Percentiles rank a stretch among this genome's conserved stretches.
These are phyloP conservation scores for Climacium dendroides DNA, from an alignment of 225 moss, liverwort and hornwort genomes.

Conservation along the genomic window DNA sequence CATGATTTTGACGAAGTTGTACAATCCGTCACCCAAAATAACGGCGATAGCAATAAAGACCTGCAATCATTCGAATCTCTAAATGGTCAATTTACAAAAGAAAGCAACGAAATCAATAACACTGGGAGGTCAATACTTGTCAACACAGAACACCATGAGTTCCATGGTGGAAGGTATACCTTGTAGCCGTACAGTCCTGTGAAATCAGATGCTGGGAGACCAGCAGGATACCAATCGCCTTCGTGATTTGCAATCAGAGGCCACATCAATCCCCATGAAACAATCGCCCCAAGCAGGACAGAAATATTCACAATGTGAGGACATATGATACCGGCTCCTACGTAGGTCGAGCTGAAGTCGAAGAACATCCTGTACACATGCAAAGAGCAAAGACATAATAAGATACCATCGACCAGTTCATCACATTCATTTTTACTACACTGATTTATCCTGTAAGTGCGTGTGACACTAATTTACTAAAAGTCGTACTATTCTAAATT, in stretches of 20 bases:
- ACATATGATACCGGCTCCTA: constrained; percentile 85
- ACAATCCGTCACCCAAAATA: constrained; percentile 88
- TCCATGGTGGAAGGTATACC: constrained; percentile 4
- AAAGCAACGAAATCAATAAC: background rate
- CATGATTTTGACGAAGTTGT: constrained; percentile 59
- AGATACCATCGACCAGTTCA: background rate
- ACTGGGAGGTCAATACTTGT: background rate
- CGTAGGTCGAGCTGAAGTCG: constrained; percentile 78
- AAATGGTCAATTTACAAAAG: background rate
- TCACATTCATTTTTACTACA: background rate
- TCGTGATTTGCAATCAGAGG: constrained; percentile 50
- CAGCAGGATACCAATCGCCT: constrained; percentile 62
- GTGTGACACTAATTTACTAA: background rate
- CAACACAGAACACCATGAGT: background rate
- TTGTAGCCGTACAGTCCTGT: constrained; percentile 69
- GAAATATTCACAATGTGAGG: constrained; percentile 82
- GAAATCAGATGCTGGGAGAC: constrained; percentile 3
- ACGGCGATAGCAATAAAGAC: constrained; percentile 79
- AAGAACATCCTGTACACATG: constrained; percentile 58
- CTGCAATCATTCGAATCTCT: constrained; percentile 7
- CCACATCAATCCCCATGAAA: constrained; percentile 96
- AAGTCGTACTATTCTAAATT: background rate
- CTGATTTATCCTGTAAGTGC: background rate
- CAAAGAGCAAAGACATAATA: background rate
- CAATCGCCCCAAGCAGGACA: constrained; percentile 57